These are phyloP conservation scores for Parascedosporium putredinis DNA, from an alignment of 2,329 filamentous ascomycete genomes.

Conservation along the genomic window DNA sequence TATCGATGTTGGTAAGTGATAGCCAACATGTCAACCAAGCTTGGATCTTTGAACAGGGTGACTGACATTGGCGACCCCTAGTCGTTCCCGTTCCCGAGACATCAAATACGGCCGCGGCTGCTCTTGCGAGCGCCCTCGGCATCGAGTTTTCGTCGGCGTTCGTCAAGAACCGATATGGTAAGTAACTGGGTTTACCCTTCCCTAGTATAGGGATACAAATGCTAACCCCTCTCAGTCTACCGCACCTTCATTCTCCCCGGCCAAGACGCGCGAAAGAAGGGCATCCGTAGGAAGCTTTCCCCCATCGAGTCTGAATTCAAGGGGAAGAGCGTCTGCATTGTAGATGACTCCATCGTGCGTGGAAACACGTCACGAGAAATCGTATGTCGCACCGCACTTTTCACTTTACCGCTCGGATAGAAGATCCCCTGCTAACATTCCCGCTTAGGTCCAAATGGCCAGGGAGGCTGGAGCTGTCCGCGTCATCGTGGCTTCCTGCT, in stretches of 20 bases:
- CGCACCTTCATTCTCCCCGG: slow-evolving; percentile 69
- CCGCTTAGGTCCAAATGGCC: slow-evolving; percentile 54
- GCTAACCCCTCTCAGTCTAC: too few species aligned
- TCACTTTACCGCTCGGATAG: too few species aligned
- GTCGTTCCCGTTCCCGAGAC: slow-evolving; percentile 71
- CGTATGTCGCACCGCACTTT: too few species aligned
- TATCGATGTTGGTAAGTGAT: slow-evolving; percentile 53
- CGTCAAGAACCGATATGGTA: slow-evolving; percentile 82
- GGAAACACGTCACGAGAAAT: slow-evolving; percentile 49
- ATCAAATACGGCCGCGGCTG: slow-evolving; percentile 62
- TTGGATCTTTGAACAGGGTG: slow-evolving; percentile 6
- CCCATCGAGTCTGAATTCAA: slow-evolving; percentile 79
- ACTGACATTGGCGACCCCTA: slow-evolving; percentile 13
- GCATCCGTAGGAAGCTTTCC: slow-evolving; percentile 81
- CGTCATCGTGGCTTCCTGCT: slow-evolving; percentile 74
- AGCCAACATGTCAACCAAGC: not conserved
- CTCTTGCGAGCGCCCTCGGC: slow-evolving; percentile 61
- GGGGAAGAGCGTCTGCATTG: slow-evolving; percentile 67
- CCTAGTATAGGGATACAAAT: too few species aligned
- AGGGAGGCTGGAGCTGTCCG: slow-evolving; percentile 72
- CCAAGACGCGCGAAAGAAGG: slow-evolving; percentile 70
- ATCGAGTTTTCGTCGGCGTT: slow-evolving; percentile 75
- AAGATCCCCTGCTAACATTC: not conserved
- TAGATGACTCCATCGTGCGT: slow-evolving; percentile 84
- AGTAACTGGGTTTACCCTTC: too few species aligned